A percentile compares a stretch with the other conserved stretches of the same genome.
These are phyloP conservation scores for Anthostomella pinea DNA, from an alignment of 2,329 filamentous ascomycete genomes.

Conservation along the genomic window DNA sequence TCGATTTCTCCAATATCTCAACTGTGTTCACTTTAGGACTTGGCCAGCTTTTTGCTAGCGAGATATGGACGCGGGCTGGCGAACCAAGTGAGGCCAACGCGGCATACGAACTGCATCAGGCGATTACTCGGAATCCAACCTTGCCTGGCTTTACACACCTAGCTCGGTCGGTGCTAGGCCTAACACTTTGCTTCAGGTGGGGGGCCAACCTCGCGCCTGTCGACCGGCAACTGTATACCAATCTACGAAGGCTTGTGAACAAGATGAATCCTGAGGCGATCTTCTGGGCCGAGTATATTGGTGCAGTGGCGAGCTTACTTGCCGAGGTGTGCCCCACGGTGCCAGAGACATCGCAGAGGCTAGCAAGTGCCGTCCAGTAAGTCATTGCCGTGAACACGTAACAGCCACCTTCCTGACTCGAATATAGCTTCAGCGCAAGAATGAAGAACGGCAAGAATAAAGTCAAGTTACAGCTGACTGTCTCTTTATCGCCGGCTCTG, in stretches of 20 bases:
- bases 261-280: conserved; percentile 36
- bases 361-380: conserved; percentile 40
- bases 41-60: conserved; percentile 43
- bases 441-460: conserved; percentile 26
- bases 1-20: conserved; percentile 35
- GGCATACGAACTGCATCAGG: conserved; percentile 68
- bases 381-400: conserved; percentile 14
- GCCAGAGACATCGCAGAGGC: conserved; percentile 35
- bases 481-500: conserved; percentile 21
- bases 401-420: conserved; percentile 9
- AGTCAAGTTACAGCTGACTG: conserved; percentile 24
- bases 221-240: conserved; percentile 43
- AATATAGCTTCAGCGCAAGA: conserved; percentile 23
- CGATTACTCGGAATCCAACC: conserved; percentile 64
- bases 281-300: conserved; percentile 55
- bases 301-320: conserved; percentile 45
- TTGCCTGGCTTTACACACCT: conserved; percentile 73
- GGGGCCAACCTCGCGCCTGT: conserved; percentile 55
- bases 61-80: conserved; percentile 52
- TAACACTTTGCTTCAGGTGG: conserved; percentile 73
- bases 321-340: conserved; percentile 40
- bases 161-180: conserved; percentile 65
- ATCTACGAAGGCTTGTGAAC: conserved; percentile 42
- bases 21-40: conserved; percentile 44
- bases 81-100: conserved; percentile 54